Evolutionary conservation across 208 protist species (phyloP).

Genomic region (Wallacemonas rigidus): DNA sequence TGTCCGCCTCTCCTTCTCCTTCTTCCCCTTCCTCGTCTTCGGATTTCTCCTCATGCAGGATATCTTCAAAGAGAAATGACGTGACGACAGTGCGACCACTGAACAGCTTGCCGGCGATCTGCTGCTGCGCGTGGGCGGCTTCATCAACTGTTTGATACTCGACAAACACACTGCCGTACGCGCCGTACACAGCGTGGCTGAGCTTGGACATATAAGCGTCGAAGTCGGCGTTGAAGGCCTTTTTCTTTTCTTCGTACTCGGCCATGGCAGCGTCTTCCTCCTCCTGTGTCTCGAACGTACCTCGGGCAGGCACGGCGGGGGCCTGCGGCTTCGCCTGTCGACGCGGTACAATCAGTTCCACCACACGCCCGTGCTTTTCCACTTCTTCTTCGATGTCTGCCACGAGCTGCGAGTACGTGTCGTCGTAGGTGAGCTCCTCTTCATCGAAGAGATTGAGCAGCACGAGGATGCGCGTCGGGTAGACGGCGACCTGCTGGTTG

Average conservation of each 20-base stretch:
- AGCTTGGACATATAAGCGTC: slow-evolving; percentile 63
- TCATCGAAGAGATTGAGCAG: slow-evolving; percentile 90
- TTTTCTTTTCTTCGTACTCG: slow-evolving; percentile 49
- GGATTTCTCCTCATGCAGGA: slow-evolving; percentile 53
- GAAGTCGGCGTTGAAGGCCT: slow-evolving; percentile 47
- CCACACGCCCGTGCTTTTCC: slow-evolving; percentile 81
- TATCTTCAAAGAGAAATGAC: slow-evolving; percentile 87
- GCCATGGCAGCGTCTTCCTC: slow-evolving; percentile 35
- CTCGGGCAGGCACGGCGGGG: slow-evolving; percentile 46
- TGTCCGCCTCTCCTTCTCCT: slow-evolving; percentile 1
- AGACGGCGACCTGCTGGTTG: slow-evolving; percentile 67
- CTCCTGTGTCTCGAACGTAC: slow-evolving; percentile 4
- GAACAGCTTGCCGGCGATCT: slow-evolving; percentile 86
- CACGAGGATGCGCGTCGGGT: slow-evolving; percentile 77
- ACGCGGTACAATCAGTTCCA: slow-evolving; percentile 76
- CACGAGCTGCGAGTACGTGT: slow-evolving; percentile 65
- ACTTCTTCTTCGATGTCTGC: slow-evolving; percentile 82
- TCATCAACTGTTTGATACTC: slow-evolving; percentile 89
- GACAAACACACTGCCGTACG: slow-evolving; percentile 84
- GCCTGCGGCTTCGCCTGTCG: slow-evolving; percentile 60
- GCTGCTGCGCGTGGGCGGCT: slow-evolving; percentile 72
- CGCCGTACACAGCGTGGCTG: slow-evolving; percentile 81
- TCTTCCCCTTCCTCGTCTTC: slow-evolving; percentile 29
- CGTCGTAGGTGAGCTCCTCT: slow-evolving; percentile 77
- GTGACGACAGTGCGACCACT: slow-evolving; percentile 87